Evolutionary conservation across 208 protist species (phyloP), one percentile per base, ranked within the genome.

Genomic region (Leptomonas pyrrhocoris): DNA sequence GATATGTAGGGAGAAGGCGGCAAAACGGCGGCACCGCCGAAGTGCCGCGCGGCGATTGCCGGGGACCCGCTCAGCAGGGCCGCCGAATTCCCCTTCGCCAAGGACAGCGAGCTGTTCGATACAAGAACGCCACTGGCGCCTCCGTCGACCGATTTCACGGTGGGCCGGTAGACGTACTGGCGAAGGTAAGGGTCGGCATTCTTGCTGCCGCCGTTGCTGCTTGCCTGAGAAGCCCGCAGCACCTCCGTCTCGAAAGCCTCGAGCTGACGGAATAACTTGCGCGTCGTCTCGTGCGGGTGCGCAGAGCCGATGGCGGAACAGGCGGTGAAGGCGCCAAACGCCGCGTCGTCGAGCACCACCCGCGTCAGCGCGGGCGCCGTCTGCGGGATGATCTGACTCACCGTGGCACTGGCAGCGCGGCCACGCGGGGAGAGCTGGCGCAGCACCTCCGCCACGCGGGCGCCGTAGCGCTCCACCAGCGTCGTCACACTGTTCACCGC

Each of bases 371-470:
- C 72, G 11, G 72, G 63, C 23, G 55, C 61, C 0, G 72, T 61
- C 49, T 12, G 46, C 31, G 63, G 38, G 21, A 66, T 59, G 25
- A 77, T 48, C 57, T 77, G 72, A 16, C 48, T 49, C 21, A 66
- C 63, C 18, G 63, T 77, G 30, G 64, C 36, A 16, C 72, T 55
- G 15, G 62, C 72, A 1, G 72, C 72, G n/a, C 63, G 48, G 31
- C 64, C 72, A 7, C 67, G 63, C 40, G 72, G 72, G 40, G 72
- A 42, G n/a, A 77, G 72, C 61, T 71, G 56, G 16, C 27, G 72
- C 55, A 77, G 43, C 38, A 77, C n/a, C 38, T 70, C 72, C 58
- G 49, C 63, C n/a, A 63, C 55, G 12, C 54, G 71, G 8, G 55
- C 23, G 12, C 71, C 71, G 54, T 64, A 59, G 43, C 46, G 71